A percentile compares a stretch with the other conserved stretches of the same genome.
Conservation (phyloP, 139 green algal genomes). For the Raphidocelis subcapitata region DNA sequence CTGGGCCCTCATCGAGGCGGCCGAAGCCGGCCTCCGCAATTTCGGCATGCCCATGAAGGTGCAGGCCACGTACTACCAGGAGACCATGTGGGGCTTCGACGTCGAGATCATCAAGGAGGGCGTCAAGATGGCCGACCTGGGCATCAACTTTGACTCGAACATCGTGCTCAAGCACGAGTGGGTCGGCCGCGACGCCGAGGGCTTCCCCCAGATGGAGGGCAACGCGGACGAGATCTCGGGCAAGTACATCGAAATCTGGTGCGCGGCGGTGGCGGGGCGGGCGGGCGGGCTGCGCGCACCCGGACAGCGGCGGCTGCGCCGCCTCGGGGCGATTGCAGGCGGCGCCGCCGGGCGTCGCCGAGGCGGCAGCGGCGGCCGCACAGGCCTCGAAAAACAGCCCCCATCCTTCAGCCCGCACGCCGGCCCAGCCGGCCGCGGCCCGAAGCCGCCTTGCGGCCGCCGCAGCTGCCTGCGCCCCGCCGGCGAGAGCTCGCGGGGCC, state of each 20-base stretch:
- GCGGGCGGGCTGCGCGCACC: neutral
- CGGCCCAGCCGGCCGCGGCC: no score
- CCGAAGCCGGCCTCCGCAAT: slow-evolving; percentile 68
- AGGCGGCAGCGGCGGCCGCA: no score
- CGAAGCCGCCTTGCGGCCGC: no score
- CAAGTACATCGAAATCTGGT: slow-evolving; percentile 81
- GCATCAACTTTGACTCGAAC: slow-evolving; percentile 74
- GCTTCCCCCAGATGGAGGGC: slow-evolving; percentile 76
- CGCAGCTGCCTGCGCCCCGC: no score
- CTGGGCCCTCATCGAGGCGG: slow-evolving; percentile 68
- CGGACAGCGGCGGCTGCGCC: neutral
- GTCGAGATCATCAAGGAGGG: slow-evolving; percentile 75
- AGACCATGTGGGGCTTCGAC: slow-evolving; percentile 60
- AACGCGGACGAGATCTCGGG: slow-evolving; percentile 61
- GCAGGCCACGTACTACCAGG: neutral
- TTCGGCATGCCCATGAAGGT: slow-evolving; percentile 71
- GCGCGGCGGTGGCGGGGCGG: neutral
- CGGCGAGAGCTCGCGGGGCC: no score
- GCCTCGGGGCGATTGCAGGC: no score
- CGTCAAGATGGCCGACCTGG: slow-evolving; percentile 49
- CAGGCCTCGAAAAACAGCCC: no score
- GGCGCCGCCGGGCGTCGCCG: no score
- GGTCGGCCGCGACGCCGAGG: slow-evolving; percentile 69
- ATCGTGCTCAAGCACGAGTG: slow-evolving; percentile 65
- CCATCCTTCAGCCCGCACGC: no score